Evolutionary conservation across 257 asterid genomes (phyloP).

Genomic region (Plantago elongata): DNA sequence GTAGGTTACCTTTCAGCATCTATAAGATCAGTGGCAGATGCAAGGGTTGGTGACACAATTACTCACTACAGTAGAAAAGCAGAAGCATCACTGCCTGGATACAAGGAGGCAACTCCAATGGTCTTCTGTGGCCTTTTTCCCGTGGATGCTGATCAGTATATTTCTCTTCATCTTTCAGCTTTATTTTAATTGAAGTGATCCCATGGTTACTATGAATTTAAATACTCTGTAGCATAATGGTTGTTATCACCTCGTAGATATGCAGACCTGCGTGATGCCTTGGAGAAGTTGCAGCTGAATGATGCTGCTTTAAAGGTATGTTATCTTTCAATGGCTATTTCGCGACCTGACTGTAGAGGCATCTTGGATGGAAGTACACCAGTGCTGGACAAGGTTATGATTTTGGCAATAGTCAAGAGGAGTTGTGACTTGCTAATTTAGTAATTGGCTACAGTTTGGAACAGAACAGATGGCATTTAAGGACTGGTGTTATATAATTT

Average conservation of each 20-base stretch:
- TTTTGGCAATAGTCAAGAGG: too few relatives aligned
- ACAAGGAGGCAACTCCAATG: slow-evolving; percentile 97
- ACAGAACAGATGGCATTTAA: too few relatives aligned
- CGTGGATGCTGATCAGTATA: slow-evolving; percentile 93
- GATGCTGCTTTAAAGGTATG: slow-evolving; percentile 97
- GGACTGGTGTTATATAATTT: too few relatives aligned
- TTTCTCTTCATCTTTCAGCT: slow-evolving; percentile 17
- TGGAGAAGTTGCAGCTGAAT: slow-evolving; percentile 90
- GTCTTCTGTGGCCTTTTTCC: slow-evolving; percentile 99
- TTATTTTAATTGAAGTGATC: slow-evolving; percentile 7
- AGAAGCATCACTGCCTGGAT: slow-evolving; percentile 83
- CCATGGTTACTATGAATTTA: slow-evolving; percentile 14
- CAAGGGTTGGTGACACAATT: slow-evolving; percentile 98
- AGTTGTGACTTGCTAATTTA: too few relatives aligned
- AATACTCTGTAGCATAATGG: slow-evolving; percentile 14
- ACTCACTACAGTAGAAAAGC: slow-evolving; percentile 80
- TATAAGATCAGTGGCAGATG: slow-evolving; percentile 96
- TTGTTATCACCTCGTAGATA: slow-evolving; percentile 42
- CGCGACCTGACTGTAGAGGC: background rate
- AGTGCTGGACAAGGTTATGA: background rate
- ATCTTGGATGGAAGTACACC: slow-evolving; percentile 14
- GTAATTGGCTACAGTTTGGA: too few relatives aligned
- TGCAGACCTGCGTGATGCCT: slow-evolving; percentile 90
- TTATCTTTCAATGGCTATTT: slow-evolving; percentile 12
- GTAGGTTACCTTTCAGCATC: slow-evolving; percentile 97